Conservation (phyloP, 768 basidiomycete genomes). For the Lenzites betulinus region DNA sequence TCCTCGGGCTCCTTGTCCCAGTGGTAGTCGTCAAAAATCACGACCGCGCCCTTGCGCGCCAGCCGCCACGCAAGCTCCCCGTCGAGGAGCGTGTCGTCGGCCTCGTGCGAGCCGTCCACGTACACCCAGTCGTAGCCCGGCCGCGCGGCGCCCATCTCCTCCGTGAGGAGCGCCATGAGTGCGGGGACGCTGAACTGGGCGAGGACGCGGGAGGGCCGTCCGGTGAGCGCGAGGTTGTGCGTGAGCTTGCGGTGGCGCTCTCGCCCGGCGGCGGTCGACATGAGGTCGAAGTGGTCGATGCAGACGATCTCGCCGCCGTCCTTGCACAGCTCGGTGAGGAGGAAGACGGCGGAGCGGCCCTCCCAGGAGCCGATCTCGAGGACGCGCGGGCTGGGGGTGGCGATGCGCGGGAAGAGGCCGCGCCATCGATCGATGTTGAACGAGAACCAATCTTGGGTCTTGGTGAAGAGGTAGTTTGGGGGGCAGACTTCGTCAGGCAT, state of each 20-base stretch:
- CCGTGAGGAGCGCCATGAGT: slow-evolving; percentile 46
- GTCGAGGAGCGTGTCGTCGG: slow-evolving; percentile 63
- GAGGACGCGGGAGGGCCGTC: slow-evolving; percentile 47
- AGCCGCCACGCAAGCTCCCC: slow-evolving; percentile 61
- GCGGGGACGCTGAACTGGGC: slow-evolving; percentile 56
- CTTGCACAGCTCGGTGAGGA: slow-evolving; percentile 49
- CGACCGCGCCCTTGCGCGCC: slow-evolving; percentile 48
- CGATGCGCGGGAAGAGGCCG: slow-evolving; percentile 41
- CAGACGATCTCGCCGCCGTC: slow-evolving; percentile 49
- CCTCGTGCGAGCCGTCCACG: slow-evolving; percentile 59
- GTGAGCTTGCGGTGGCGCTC: slow-evolving; percentile 45
- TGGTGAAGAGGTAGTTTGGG: slow-evolving; percentile 41
- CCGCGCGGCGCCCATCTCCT: slow-evolving; percentile 39
- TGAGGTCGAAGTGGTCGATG: slow-evolving; percentile 62
- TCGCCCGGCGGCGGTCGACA: slow-evolving; percentile 47
- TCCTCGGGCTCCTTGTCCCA: slow-evolving; percentile 52
- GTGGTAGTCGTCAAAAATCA: slow-evolving; percentile 61
- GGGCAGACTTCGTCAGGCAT: no score
- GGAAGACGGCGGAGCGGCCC: slow-evolving; percentile 61
- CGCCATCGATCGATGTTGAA: slow-evolving; percentile 46
- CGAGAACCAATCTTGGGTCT: slow-evolving; percentile 60
- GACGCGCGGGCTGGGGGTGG: slow-evolving; percentile 43
- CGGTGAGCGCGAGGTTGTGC: slow-evolving; percentile 50
- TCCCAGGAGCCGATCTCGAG: slow-evolving; percentile 67
- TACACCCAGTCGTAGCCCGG: slow-evolving; percentile 63